A percentile compares a stretch with the other conserved stretches of the same genome.
These are phyloP conservation scores for Prunus armeniaca DNA, from an alignment of 306 rosid genomes.

Conservation along the genomic window DNA sequence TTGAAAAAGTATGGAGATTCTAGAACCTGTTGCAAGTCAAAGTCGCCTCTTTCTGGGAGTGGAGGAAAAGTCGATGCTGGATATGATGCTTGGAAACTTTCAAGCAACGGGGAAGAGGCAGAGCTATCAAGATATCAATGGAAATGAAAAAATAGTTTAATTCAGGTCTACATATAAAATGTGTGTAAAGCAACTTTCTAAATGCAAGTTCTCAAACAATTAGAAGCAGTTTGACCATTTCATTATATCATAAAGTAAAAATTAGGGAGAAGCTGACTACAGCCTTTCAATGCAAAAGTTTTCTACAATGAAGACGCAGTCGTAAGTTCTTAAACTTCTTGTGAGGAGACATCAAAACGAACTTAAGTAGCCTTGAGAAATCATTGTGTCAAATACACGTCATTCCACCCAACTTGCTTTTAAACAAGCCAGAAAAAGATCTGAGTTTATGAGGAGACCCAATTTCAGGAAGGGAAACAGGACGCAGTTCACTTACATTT, in stretches of 20 bases:
- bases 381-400: no score
- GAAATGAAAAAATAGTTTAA: neutral
- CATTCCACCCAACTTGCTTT: neutral
- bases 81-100: slow-evolving; percentile 62
- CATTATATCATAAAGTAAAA: neutral
- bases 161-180: neutral
- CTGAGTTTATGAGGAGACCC: neutral
- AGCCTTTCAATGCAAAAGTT: no score
- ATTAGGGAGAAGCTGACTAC: neutral
- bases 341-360: no score
- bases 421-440: neutral
- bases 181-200: neutral
- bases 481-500: slow-evolving; percentile 37
- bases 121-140: slow-evolving; percentile 15
- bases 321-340: no score
- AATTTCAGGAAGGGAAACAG: neutral
- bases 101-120: slow-evolving; percentile 52
- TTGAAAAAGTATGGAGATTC: no score
- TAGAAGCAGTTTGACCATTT: neutral
- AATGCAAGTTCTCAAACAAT: neutral
- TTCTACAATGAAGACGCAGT: neutral
- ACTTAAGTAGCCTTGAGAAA: no score
- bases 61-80: slow-evolving; percentile 60
- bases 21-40: no score
- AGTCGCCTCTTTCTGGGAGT: no score